Percentiles rank a stretch among this genome's conserved stretches.
phyloP scores from a whole-genome alignment of 441 rosid genomes.

The Croton setiger region DNA sequence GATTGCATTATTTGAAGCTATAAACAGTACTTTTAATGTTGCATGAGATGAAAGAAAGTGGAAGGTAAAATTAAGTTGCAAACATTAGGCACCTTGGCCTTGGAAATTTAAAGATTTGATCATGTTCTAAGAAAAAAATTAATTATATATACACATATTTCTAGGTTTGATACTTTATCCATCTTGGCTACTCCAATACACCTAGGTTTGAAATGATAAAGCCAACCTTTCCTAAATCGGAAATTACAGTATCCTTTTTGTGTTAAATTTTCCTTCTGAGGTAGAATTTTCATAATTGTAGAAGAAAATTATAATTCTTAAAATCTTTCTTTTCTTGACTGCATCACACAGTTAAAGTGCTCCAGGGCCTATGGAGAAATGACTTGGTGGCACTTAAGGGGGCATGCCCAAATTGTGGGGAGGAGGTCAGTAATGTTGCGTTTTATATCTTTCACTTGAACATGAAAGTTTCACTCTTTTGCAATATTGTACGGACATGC shows the following conservation, averaged over 20 bases:
- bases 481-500: neutral
- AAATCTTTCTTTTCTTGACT: neutral
- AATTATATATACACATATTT: neutral
- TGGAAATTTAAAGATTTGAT: neutral
- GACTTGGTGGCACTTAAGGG: constrained; percentile 87
- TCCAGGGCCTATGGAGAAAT: constrained; percentile 78
- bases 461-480: constrained; percentile 12
- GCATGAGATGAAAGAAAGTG: neutral
- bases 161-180: neutral
- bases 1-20: neutral
- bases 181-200: neutral
- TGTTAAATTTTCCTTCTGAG: neutral
- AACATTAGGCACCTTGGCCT: neutral
- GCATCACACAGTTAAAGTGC: constrained; percentile 60
- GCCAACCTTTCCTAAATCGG: neutral
- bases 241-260: neutral
- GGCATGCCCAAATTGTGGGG: constrained; percentile 93
- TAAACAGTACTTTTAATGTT: neutral
- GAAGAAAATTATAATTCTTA: neutral
- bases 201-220: neutral
- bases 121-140: neutral
- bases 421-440: constrained; percentile 57
- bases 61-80: neutral
- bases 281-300: neutral
- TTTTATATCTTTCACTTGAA: neutral